Base-by-base conservation (phyloP, 2,329 filamentous ascomycete species). In the Elsinoe australis region DNA sequence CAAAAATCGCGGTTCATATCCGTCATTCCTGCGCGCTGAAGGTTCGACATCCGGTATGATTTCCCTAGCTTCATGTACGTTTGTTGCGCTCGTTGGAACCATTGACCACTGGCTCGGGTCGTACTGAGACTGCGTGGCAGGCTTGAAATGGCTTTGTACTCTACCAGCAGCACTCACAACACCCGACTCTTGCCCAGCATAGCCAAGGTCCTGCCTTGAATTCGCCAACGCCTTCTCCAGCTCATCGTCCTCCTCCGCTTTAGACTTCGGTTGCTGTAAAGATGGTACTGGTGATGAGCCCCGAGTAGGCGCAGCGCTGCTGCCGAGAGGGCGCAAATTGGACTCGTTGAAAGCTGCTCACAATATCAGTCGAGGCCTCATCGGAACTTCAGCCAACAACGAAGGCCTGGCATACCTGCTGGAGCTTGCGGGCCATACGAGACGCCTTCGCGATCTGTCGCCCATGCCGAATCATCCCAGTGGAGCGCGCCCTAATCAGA, bases 41-140 rank as follows among this genome's bases (percentile, higher is more conserved):
- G 57, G 48, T 22, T 58, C 54, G 1, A 73, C 71, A 56, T 79
- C 76, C 26, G 75, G 70, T 18, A 77, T 66, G 24, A 76, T 70
- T 58, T 79, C 75, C 47, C 68, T 68, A 3, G 35, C 26, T 10
- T 53, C 46, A n/a, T 51, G 49, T 21, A 69, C 64, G 17, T 68
- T 69, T 3, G 67, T 59, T 29, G 69, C 67, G 42, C 73, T 73
- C n/a, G 47, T 47, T 2, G 42, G 29, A 4, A 54, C 51, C 66
- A 82, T 62, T 2, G 74, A 75, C 79, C 79, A 82, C 14, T 69
- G 61, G 5, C 59, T 62, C 41, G 68, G 63, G 19, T 80, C 75
- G 56, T 80, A 79, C 52, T 73, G 60, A 18, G 71, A 70, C 50
- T 69, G 67, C 15, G 68, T 78, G 1, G 76, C 76, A 47, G 75